These are phyloP conservation scores for Fusarium sulawesiense DNA, from an alignment of 2,329 filamentous ascomycete species.

Conservation along the genomic window DNA sequence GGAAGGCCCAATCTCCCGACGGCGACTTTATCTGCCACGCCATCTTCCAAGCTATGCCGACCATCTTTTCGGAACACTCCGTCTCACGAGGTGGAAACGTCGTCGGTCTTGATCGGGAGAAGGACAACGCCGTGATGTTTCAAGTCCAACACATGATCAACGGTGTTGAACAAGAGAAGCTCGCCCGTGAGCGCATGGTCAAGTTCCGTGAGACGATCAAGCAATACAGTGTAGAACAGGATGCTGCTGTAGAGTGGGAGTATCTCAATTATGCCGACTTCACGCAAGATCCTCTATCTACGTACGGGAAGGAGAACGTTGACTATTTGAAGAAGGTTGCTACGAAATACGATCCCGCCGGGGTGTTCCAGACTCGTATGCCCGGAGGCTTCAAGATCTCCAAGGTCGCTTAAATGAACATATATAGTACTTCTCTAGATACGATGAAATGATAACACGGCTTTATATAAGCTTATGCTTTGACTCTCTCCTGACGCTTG, in stretches of 20 bases:
- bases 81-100: slow-evolving; percentile 13
- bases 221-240: slow-evolving; percentile 9
- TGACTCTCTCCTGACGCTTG: background rate
- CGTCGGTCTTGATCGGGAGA: slow-evolving; percentile 11
- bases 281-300: slow-evolving; percentile 9
- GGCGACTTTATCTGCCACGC: slow-evolving; percentile 18
- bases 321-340: background rate
- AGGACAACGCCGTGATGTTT: slow-evolving; percentile 15
- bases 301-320: slow-evolving; percentile 6
- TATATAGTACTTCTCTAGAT: background rate
- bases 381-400: slow-evolving; percentile 19
- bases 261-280: slow-evolving; percentile 27
- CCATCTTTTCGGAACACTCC: slow-evolving; percentile 17
- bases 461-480: background rate
- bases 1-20: slow-evolving; percentile 6
- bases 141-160: slow-evolving; percentile 18
- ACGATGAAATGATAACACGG: background rate
- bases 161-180: slow-evolving; percentile 10
- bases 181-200: slow-evolving; percentile 20
- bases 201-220: slow-evolving; percentile 5
- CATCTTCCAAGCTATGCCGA: slow-evolving; percentile 20
- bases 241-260: slow-evolving; percentile 9
- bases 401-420: background rate
- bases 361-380: background rate
- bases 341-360: slow-evolving; percentile 1